These are phyloP conservation scores for Panaeolus cyanescens DNA, from an alignment of 768 basidiomycete genomes.

Conservation along the genomic window DNA sequence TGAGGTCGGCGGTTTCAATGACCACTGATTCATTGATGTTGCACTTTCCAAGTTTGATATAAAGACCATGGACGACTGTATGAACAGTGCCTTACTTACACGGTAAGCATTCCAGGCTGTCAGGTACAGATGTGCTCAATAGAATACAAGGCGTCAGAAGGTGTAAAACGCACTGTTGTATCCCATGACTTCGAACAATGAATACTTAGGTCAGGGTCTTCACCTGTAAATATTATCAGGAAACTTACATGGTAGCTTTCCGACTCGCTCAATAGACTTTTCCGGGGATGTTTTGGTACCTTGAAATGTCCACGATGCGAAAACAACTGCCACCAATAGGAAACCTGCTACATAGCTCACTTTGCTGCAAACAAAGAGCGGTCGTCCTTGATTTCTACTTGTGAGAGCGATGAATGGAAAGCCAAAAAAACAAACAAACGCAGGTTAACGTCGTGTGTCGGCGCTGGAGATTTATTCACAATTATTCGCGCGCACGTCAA, in stretches of 20 bases:
- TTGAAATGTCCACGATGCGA: background rate
- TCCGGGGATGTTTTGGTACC: background rate
- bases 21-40: constrained; percentile 57
- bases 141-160: background rate
- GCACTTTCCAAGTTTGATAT: too few species aligned
- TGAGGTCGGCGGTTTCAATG: constrained; percentile 46
- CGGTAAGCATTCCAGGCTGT: constrained; percentile 67
- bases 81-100: constrained; percentile 30
- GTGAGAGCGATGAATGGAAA: background rate
- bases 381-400: background rate
- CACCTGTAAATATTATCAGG: background rate
- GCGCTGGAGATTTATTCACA: too few species aligned
- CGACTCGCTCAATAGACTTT: constrained; percentile 14
- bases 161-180: constrained; percentile 52
- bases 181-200: constrained; percentile 45
- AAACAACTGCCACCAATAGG: background rate
- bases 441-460: background rate
- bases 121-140: background rate
- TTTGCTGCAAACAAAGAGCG: background rate
- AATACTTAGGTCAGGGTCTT: background rate
- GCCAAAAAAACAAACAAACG: background rate
- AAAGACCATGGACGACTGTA: too few species aligned
- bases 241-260: constrained; percentile 29
- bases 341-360: background rate
- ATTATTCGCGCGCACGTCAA: background rate